Evolutionary conservation across 768 basidiomycete genomes (phyloP).

Genomic region (Boletales sp.): DNA sequence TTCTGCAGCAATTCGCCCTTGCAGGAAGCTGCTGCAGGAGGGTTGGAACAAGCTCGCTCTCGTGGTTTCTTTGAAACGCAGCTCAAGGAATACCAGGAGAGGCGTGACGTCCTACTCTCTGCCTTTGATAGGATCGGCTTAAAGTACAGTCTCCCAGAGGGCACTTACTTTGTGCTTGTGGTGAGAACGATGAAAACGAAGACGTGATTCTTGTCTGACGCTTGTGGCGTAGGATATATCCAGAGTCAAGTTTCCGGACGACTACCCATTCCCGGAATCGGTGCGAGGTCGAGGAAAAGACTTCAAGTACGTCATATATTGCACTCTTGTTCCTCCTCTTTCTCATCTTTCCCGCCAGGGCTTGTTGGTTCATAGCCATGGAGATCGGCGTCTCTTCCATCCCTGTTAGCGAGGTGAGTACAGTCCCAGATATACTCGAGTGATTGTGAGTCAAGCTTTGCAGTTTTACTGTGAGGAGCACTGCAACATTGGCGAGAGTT

Average conservation of each 20-base stretch:
- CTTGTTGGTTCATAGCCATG: constrained; percentile 93
- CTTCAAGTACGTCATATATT: constrained; percentile 56
- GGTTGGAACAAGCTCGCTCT: constrained; percentile 73
- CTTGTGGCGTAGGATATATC: constrained; percentile 61
- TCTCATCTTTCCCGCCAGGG: constrained; percentile 41
- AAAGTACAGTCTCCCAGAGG: constrained; percentile 85
- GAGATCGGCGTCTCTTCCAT: constrained; percentile 91
- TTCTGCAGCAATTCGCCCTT: constrained; percentile 94
- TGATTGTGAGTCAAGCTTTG: constrained; percentile 6
- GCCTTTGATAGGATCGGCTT: constrained; percentile 83
- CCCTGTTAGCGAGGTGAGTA: constrained; percentile 89
- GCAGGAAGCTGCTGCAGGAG: constrained; percentile 91
- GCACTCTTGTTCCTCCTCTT: neutral
- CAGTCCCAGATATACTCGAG: neutral
- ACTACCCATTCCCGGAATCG: constrained; percentile 76
- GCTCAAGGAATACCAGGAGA: constrained; percentile 70
- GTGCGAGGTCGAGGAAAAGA: constrained; percentile 80
- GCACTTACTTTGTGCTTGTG: constrained; percentile 86
- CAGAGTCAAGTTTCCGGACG: constrained; percentile 71
- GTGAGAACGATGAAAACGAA: constrained; percentile 39
- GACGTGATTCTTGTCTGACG: neutral
- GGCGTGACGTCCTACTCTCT: constrained; percentile 67
- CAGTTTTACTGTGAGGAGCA: constrained; percentile 95
- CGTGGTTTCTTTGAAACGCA: constrained; percentile 79
- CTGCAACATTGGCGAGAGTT: constrained; percentile 79